Evolutionary conservation across 225 moss, liverwort and hornwort genomes (phyloP).

Genomic region (Marchantia paleacea): DNA sequence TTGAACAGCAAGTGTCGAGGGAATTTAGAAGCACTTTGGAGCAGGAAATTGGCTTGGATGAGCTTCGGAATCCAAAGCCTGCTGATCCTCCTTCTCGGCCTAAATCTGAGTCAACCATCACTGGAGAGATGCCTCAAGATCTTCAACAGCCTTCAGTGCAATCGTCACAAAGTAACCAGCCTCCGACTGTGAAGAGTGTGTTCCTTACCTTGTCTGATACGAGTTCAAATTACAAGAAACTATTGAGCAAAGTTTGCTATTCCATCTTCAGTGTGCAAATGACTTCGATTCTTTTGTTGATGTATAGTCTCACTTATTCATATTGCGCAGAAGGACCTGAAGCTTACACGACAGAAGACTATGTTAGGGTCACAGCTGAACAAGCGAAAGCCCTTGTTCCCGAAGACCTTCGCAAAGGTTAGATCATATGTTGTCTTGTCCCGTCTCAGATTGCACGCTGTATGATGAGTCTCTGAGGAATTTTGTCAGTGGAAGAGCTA

Average conservation of each 20-base stretch:
- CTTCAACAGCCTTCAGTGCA: not conserved
- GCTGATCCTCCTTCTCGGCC: constrained; percentile 28
- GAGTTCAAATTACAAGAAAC: not conserved
- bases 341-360: constrained; percentile 66
- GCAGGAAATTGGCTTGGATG: constrained; percentile 98
- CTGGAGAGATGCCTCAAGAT: not conserved
- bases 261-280: no score
- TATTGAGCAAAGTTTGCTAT: no score
- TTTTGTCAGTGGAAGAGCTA: not conserved
- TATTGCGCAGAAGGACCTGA: constrained; percentile 50
- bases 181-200: not conserved
- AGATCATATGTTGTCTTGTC: not conserved
- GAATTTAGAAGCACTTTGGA: constrained; percentile 94
- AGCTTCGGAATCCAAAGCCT: constrained; percentile 63
- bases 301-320: not conserved
- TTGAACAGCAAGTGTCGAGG: constrained; percentile 80
- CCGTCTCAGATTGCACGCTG: not conserved
- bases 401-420: constrained; percentile 77
- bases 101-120: not conserved
- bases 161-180: not conserved
- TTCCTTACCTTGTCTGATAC: not conserved
- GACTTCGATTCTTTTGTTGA: not conserved
- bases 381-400: constrained; percentile 73
- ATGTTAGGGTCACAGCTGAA: constrained; percentile 64
- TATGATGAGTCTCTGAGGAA: not conserved